Evolutionary conservation across 345 rosid species (phyloP).

Genomic region (Hirschfeldia incana): DNA sequence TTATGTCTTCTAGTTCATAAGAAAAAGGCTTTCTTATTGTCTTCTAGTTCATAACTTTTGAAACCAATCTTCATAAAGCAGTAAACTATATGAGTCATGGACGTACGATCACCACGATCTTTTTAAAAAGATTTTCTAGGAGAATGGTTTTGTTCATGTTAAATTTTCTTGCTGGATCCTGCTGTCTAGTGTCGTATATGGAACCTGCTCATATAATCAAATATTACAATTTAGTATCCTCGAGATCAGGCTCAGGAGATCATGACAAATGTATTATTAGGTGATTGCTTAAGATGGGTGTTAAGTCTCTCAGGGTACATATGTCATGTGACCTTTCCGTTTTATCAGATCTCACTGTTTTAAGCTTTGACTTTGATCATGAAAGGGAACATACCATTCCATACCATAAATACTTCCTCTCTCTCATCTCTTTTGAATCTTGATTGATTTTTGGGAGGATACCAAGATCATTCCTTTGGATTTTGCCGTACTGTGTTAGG

Average conservation of each 20-base stretch:
- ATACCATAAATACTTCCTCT: conserved; percentile 3
- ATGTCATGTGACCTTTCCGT: conserved; percentile 45
- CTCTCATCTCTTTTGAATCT: conserved; percentile 16
- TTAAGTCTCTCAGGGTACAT: conserved; percentile 28
- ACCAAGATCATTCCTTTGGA: conserved; percentile 35
- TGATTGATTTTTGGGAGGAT: conserved; percentile 34
- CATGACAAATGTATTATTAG: conserved; percentile 18
- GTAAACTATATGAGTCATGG: conserved; percentile 23
- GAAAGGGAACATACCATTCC: conserved; percentile 15
- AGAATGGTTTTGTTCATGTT: conserved; percentile 14
- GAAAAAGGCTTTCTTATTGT: neutral
- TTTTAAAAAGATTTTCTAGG: conserved; percentile 16
- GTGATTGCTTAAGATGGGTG: conserved; percentile 26
- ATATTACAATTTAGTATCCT: neutral
- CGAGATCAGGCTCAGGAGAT: conserved; percentile 31
- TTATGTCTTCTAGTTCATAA: conserved; percentile 29
- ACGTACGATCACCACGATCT: conserved; percentile 1
- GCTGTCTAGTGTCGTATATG: conserved; percentile 16
- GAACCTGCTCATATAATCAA: conserved; percentile 17
- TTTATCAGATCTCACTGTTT: conserved; percentile 44
- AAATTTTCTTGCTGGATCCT: conserved; percentile 36
- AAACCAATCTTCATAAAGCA: neutral
- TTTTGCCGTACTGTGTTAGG: conserved; percentile 42
- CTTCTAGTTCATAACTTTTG: conserved; percentile 23
- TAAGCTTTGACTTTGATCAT: conserved; percentile 40